These are phyloP conservation scores for Phytophthora citrophthora DNA, from an alignment of 352 stramenopile species.

Conservation along the genomic window DNA sequence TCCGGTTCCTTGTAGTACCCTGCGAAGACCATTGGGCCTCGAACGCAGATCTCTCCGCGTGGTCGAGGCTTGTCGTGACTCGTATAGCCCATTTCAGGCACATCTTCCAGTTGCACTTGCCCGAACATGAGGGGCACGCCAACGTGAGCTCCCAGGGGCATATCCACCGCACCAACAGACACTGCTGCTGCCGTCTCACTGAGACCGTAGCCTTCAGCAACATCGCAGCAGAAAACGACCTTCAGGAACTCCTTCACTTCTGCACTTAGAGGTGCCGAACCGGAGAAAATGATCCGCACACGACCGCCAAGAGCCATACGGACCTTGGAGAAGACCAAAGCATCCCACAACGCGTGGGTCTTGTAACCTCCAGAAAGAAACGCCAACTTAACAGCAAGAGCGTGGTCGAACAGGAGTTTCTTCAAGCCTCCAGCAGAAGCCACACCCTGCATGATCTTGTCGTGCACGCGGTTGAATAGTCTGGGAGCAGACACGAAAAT, in stretches of 20 bases:
- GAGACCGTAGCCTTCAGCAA: slow-evolving; percentile 94
- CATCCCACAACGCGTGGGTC: slow-evolving; percentile 87
- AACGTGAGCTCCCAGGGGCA: slow-evolving; percentile 83
- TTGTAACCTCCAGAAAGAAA: slow-evolving; percentile 43
- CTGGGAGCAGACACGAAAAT: slow-evolving; percentile 92
- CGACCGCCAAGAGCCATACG: slow-evolving; percentile 86
- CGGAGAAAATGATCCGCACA: slow-evolving; percentile 91
- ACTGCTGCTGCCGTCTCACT: slow-evolving; percentile 90
- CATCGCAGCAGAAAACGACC: slow-evolving; percentile 86
- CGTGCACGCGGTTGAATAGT: slow-evolving; percentile 96
- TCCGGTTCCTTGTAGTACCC: slow-evolving; percentile 95
- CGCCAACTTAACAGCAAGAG: slow-evolving; percentile 46
- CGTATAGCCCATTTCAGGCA: slow-evolving; percentile 96
- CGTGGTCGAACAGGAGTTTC: slow-evolving; percentile 57
- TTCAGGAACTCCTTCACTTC: slow-evolving; percentile 95
- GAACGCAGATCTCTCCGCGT: slow-evolving; percentile 59
- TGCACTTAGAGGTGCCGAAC: slow-evolving; percentile 89
- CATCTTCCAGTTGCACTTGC: slow-evolving; percentile 93
- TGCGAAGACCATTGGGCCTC: slow-evolving; percentile 78
- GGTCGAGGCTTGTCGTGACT: slow-evolving; percentile 59
- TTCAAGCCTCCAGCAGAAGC: slow-evolving; percentile 43
- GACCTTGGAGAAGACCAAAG: slow-evolving; percentile 94
- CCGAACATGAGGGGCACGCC: slow-evolving; percentile 79
- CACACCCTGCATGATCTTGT: slow-evolving; percentile 89
- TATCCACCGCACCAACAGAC: slow-evolving; percentile 61